Evolutionary conservation across 2,329 filamentous ascomycete genomes (phyloP).

Genomic region (Biscogniauxia sp.): DNA sequence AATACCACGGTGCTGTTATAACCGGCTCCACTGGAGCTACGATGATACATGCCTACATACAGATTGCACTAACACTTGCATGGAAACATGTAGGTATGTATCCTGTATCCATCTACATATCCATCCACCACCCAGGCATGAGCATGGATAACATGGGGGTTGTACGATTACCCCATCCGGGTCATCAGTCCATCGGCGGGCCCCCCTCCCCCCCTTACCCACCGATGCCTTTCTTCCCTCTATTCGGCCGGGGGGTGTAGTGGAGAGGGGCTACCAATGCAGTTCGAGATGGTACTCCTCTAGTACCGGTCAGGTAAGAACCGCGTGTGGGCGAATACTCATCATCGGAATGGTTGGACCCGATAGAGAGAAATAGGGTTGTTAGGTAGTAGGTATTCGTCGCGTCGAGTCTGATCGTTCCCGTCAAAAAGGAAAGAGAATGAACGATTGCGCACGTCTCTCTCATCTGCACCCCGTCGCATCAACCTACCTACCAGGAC

Average conservation of each 20-base stretch:
- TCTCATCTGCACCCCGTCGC: slow-evolving; percentile 3
- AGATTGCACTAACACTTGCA: not conserved
- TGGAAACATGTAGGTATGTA: not conserved
- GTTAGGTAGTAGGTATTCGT: too few species aligned
- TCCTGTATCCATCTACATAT: not conserved
- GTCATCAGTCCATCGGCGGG: not conserved
- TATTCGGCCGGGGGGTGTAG: not conserved
- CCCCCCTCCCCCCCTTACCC: not conserved
- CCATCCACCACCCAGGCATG: too few species aligned
- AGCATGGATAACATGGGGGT: not conserved
- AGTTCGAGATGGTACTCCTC: not conserved
- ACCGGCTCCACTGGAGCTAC: not conserved
- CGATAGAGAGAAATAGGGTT: not conserved
- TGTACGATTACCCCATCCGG: not conserved
- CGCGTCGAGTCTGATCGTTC: too few species aligned
- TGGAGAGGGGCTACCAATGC: not conserved
- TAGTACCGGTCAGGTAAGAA: not conserved
- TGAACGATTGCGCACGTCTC: slow-evolving; percentile 1
- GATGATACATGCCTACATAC: too few species aligned
- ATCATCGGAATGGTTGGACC: not conserved
- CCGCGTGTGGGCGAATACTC: not conserved
- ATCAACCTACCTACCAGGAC: slow-evolving; percentile 8
- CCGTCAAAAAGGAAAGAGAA: not conserved
- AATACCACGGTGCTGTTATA: not conserved
- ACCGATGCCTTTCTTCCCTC: not conserved